Percentiles rank a stretch among this genome's conserved stretches.
Conservation (phyloP, 2,329 filamentous ascomycete species). For the Phaeosphaeriaceae sp. region DNA sequence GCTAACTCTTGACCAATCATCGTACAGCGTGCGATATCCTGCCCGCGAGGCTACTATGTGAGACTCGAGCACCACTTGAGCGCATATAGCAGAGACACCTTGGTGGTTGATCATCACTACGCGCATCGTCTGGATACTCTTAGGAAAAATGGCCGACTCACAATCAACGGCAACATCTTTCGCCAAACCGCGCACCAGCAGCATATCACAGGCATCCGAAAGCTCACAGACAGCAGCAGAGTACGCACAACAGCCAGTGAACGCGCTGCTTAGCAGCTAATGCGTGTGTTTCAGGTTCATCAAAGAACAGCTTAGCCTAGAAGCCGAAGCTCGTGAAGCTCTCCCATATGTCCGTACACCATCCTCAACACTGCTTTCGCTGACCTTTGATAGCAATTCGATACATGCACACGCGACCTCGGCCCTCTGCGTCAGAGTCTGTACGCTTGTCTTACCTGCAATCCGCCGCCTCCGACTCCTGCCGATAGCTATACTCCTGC, state of each 20-base stretch:
- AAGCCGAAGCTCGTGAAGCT: constrained; percentile 93
- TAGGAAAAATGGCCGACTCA: constrained; percentile 32
- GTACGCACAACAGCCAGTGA: constrained; percentile 24
- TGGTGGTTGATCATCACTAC: neutral
- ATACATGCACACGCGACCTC: constrained; percentile 88
- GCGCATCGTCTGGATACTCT: neutral
- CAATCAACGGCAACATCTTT: constrained; percentile 26
- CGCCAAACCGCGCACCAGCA: constrained; percentile 44
- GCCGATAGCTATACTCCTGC: constrained; percentile 73
- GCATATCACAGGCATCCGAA: constrained; percentile 56
- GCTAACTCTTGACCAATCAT: neutral
- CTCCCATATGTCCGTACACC: constrained; percentile 78
- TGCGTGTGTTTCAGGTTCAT: constrained; percentile 70
- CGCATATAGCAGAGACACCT: neutral
- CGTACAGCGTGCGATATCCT: neutral
- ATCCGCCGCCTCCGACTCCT: constrained; percentile 72
- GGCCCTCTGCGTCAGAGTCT: constrained; percentile 86
- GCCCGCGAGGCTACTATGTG: neutral
- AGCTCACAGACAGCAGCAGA: constrained; percentile 63
- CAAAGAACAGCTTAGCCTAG: constrained; percentile 84
- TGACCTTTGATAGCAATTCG: constrained; percentile 73
- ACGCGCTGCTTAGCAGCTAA: neutral
- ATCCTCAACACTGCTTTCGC: constrained; percentile 7
- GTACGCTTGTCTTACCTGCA: constrained; percentile 94
- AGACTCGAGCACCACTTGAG: neutral